Conservation (phyloP, 2,329 filamentous ascomycete genomes). For the Coniochaeta sp. region DNA sequence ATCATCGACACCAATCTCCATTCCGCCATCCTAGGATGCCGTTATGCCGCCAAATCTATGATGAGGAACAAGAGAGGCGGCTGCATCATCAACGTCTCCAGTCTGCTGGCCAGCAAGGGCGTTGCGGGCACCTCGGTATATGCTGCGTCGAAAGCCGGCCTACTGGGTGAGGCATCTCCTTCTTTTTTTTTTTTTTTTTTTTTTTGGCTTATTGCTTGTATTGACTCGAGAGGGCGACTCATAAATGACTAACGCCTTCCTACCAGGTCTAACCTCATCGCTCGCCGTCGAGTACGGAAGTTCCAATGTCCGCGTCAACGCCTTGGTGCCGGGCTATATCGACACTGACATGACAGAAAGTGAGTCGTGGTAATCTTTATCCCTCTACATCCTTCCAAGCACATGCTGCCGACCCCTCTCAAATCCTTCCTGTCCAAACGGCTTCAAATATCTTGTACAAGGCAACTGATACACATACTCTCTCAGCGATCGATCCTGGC, state of each 20-base stretch:
- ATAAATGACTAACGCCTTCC: neutral
- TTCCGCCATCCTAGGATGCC: conserved; percentile 57
- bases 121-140: conserved; percentile 67
- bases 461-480: neutral
- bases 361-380: conserved; percentile 26
- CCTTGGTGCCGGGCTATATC: conserved; percentile 77
- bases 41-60: conserved; percentile 41
- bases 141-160: conserved; percentile 72
- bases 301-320: conserved; percentile 66
- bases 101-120: conserved; percentile 62
- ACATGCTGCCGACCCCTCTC: conserved; percentile 4
- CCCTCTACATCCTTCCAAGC: neutral
- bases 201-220: neutral
- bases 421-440: neutral
- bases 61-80: conserved; percentile 24
- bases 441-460: neutral
- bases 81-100: conserved; percentile 78
- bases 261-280: conserved; percentile 58
- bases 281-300: conserved; percentile 55
- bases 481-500: conserved; percentile 25
- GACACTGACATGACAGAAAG: conserved; percentile 72
- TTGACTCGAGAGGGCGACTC: neutral
- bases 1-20: conserved; percentile 66
- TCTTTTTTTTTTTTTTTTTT: no score
- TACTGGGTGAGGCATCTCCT: conserved; percentile 59